phyloP scores from a whole-genome alignment of 768 basidiomycete genomes.

The Podaxis pistillaris region DNA sequence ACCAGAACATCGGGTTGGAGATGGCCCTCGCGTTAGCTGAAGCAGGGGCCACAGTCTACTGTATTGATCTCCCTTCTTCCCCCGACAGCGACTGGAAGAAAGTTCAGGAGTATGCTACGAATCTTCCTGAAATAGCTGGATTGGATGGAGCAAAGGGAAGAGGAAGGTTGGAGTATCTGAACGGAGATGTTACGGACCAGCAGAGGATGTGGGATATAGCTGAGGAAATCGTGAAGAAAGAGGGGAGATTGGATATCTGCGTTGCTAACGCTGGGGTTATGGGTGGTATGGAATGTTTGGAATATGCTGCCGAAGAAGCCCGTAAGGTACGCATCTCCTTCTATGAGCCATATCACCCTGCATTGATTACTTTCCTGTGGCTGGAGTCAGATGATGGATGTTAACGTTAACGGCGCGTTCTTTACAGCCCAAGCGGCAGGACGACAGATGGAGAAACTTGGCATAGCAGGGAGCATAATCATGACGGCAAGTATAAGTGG shows the following conservation, averaged over 20 bases:
- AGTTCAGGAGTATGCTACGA: constrained; percentile 42
- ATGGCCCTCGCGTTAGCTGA: constrained; percentile 63
- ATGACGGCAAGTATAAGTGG: constrained; percentile 63
- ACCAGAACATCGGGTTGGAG: constrained; percentile 74
- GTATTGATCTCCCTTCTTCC: constrained; percentile 54
- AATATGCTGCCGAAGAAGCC: constrained; percentile 56
- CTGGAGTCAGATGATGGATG: constrained; percentile 38
- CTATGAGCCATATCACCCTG: neutral
- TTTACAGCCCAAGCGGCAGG: constrained; percentile 63
- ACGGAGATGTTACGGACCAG: constrained; percentile 59
- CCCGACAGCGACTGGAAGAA: constrained; percentile 49
- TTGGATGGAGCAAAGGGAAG: constrained; percentile 18
- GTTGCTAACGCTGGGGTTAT: constrained; percentile 67
- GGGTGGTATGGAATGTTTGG: constrained; percentile 46
- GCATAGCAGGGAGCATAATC: constrained; percentile 52
- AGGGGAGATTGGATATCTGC: constrained; percentile 63
- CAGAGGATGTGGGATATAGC: constrained; percentile 42
- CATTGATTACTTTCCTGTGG: neutral
- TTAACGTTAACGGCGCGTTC: constrained; percentile 51
- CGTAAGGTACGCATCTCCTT: constrained; percentile 38
- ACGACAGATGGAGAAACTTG: constrained; percentile 50
- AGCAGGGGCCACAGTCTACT: constrained; percentile 42
- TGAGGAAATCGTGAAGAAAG: constrained; percentile 53
- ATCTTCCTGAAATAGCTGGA: constrained; percentile 20
- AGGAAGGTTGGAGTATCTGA: constrained; percentile 44